Conservation (phyloP, 768 basidiomycete genomes). For the Amanita rimosa region DNA sequence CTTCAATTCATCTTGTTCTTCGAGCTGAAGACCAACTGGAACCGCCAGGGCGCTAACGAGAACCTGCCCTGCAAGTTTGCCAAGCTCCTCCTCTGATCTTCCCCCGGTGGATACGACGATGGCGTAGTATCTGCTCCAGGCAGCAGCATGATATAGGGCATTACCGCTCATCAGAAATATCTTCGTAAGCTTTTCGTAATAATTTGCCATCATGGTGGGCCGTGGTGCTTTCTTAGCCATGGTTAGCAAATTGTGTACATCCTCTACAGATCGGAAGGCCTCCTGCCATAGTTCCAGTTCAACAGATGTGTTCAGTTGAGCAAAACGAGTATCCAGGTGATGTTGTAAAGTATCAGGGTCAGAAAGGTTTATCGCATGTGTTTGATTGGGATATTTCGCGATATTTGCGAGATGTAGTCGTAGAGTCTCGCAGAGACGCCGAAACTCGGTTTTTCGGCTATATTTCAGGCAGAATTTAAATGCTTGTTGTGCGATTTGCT, state of each 20-base stretch:
- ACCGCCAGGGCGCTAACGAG: conserved; percentile 90
- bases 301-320: conserved; percentile 91
- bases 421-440: conserved; percentile 91
- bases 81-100: conserved; percentile 66
- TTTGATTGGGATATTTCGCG: conserved; percentile 89
- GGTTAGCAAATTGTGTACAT: conserved; percentile 90
- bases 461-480: conserved; percentile 95
- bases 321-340: conserved; percentile 94
- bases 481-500: conserved; percentile 95
- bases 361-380: conserved; percentile 89
- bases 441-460: conserved; percentile 93
- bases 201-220: conserved; percentile 96
- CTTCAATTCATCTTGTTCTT: conserved; percentile 33
- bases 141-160: conserved; percentile 91
- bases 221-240: conserved; percentile 90
- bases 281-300: conserved; percentile 99
- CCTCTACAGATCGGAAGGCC: conserved; percentile 96
- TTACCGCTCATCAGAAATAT: conserved; percentile 96
- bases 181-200: conserved; percentile 95
- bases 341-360: conserved; percentile 92
- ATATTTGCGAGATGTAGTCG: conserved; percentile 91
- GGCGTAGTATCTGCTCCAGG: conserved; percentile 82
- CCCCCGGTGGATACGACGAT: conserved; percentile 63
- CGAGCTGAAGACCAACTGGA: conserved; percentile 57
- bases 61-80: conserved; percentile 80